A percentile compares a stretch with the other conserved stretches of the same genome.
Evolutionary conservation across 176 grass and related monocot species (phyloP).

Genomic region (Zizania latifolia): DNA sequence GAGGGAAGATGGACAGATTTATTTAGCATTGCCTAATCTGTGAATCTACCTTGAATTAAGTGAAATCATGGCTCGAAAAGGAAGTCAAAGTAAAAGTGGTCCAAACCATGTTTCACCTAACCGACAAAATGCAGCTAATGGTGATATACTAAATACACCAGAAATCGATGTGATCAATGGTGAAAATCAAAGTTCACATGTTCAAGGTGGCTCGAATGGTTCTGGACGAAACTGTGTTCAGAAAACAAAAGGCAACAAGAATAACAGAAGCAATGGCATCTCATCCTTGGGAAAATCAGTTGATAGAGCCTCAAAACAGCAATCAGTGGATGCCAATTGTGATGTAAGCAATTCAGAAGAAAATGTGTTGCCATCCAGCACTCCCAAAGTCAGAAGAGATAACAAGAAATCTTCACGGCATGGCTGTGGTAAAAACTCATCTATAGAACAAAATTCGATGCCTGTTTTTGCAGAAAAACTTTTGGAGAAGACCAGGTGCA

Average conservation of each 20-base stretch:
- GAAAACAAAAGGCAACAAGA: constrained; percentile 45
- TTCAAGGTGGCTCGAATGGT: constrained; percentile 31
- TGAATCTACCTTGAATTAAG: constrained; percentile 11
- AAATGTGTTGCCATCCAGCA: constrained; percentile 24
- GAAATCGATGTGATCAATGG: constrained; percentile 33
- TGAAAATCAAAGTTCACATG: constrained; percentile 32
- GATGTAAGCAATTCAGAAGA: constrained; percentile 33
- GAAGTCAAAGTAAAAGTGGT: constrained; percentile 70
- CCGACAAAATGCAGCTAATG: constrained; percentile 41
- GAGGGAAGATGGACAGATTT: constrained; percentile 11
- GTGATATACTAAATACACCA: constrained; percentile 44
- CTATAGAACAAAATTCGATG: not conserved
- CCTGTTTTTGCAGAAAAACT: constrained; percentile 24
- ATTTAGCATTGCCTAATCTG: not conserved
- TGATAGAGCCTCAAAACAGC: constrained; percentile 21
- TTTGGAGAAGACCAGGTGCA: constrained; percentile 38
- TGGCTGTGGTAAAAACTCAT: constrained; percentile 23
- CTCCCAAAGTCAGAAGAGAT: constrained; percentile 32
- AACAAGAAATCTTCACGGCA: constrained; percentile 30
- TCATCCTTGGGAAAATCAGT: constrained; percentile 32
- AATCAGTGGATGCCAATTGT: constrained; percentile 17
- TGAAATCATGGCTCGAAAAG: constrained; percentile 77
- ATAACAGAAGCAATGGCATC: constrained; percentile 25
- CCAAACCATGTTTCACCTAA: constrained; percentile 36
- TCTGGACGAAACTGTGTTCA: constrained; percentile 30